phyloP scores from a whole-genome alignment of 2,329 filamentous ascomycete genomes.

The Fusarium sp. region DNA sequence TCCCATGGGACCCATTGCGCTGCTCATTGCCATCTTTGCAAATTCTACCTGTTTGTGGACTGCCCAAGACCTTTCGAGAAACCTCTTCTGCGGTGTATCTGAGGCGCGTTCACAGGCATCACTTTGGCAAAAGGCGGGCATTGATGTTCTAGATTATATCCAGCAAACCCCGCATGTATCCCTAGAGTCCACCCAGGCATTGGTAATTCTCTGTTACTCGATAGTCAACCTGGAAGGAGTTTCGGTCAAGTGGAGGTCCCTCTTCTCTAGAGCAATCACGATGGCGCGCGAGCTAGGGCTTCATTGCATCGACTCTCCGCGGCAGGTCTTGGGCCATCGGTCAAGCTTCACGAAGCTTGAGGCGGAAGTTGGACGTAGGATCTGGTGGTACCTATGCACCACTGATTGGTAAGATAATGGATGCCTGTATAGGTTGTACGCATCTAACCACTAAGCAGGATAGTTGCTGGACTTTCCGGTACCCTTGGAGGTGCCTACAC shows the following conservation, averaged over 20 bases:
- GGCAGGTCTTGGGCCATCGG: conserved; percentile 6
- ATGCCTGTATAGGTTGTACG: neutral
- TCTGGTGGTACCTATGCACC: conserved; percentile 54
- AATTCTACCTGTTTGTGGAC: conserved; percentile 26
- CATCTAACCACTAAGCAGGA: conserved; percentile 35
- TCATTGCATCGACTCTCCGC: conserved; percentile 49
- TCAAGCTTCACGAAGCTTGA: conserved; percentile 35
- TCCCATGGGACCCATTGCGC: neutral
- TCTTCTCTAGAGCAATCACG: conserved; percentile 1
- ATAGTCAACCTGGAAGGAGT: neutral
- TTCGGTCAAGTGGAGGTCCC: neutral
- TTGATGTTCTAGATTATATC: neutral
- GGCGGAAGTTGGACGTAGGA: conserved; percentile 50
- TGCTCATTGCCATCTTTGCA: neutral
- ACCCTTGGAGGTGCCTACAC: conserved; percentile 46
- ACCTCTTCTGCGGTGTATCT: conserved; percentile 30
- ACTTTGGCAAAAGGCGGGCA: conserved; percentile 42
- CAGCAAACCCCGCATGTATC: neutral
- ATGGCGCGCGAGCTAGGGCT: conserved; percentile 39
- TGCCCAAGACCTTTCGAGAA: conserved; percentile 32
- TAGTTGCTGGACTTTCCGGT: conserved; percentile 47
- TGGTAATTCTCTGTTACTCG: neutral
- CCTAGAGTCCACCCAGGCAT: neutral
- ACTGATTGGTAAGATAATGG: conserved; percentile 52
- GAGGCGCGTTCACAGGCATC: conserved; percentile 40